These are phyloP conservation scores for Corylus heterophylla DNA, from an alignment of 306 rosid species.

Conservation along the genomic window DNA sequence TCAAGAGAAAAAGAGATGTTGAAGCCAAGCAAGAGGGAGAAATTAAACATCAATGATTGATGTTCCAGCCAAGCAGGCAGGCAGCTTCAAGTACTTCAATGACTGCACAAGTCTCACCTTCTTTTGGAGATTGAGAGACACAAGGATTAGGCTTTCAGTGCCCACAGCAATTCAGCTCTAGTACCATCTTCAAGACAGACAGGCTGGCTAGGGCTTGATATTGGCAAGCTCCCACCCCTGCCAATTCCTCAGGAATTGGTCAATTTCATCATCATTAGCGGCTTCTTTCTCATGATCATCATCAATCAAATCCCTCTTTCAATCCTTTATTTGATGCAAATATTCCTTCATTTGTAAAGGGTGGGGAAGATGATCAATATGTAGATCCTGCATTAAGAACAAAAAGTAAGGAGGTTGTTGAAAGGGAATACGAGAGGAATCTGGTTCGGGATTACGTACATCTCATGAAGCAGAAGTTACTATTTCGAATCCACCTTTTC, in stretches of 20 bases:
- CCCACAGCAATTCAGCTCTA: constrained; percentile 80
- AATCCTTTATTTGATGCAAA: constrained; percentile 40
- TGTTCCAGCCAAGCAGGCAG: constrained; percentile 18
- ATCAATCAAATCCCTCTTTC: constrained; percentile 20
- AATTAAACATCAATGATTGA: background rate
- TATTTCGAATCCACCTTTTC: too few species aligned
- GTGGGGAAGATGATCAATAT: constrained; percentile 31
- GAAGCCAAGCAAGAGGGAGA: constrained; percentile 47
- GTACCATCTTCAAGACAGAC: too few species aligned
- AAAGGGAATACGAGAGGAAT: background rate
- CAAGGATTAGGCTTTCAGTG: constrained; percentile 77
- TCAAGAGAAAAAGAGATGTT: constrained; percentile 48
- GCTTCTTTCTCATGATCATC: constrained; percentile 28
- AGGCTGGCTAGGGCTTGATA: constrained; percentile 38
- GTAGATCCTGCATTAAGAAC: constrained; percentile 13
- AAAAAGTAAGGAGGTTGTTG: constrained; percentile 26
- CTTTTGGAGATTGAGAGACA: constrained; percentile 74
- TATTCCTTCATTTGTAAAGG: constrained; percentile 17
- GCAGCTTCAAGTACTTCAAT: constrained; percentile 50
- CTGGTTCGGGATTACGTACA: background rate
- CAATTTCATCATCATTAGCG: constrained; percentile 30
- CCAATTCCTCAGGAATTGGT: constrained; percentile 30
- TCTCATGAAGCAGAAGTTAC: too few species aligned
- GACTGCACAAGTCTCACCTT: constrained; percentile 73
- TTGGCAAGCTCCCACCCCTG: constrained; percentile 84